Evolutionary conservation across 148 eudicot genomes (phyloP).

Genomic region (Heliamphora exappendiculata): DNA sequence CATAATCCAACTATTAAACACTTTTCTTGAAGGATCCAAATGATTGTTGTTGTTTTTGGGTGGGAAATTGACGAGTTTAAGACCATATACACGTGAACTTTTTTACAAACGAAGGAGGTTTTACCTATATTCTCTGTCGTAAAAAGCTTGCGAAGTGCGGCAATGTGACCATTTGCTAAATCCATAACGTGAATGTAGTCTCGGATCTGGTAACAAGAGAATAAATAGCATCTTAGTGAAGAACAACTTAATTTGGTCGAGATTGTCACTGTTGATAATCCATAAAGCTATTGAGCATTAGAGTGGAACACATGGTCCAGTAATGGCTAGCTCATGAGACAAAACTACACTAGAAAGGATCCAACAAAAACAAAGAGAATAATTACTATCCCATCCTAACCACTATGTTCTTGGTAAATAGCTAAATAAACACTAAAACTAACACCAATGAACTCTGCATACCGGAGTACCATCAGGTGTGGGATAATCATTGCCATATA

Average conservation of each 20-base stretch:
- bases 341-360: too few relatives aligned
- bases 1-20: background rate
- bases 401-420: too few relatives aligned
- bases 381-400: too few relatives aligned
- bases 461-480: constrained; percentile 90
- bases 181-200: constrained; percentile 96
- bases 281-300: too few relatives aligned
- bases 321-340: too few relatives aligned
- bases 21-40: background rate
- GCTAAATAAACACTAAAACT: background rate
- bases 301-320: too few relatives aligned
- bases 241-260: background rate
- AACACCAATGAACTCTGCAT: constrained; percentile 10
- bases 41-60: background rate
- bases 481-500: constrained; percentile 80
- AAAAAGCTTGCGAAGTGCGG: constrained; percentile 72
- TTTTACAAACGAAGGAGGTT: background rate
- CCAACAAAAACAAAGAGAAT: too few relatives aligned
- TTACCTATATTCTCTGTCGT: constrained; percentile 44
- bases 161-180: constrained; percentile 91
- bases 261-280: background rate
- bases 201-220: constrained; percentile 41
- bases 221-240: background rate
- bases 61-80: background rate
- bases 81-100: background rate